phyloP scores from a whole-genome alignment of 208 protist species.

The Leptomonas seymouri region DNA sequence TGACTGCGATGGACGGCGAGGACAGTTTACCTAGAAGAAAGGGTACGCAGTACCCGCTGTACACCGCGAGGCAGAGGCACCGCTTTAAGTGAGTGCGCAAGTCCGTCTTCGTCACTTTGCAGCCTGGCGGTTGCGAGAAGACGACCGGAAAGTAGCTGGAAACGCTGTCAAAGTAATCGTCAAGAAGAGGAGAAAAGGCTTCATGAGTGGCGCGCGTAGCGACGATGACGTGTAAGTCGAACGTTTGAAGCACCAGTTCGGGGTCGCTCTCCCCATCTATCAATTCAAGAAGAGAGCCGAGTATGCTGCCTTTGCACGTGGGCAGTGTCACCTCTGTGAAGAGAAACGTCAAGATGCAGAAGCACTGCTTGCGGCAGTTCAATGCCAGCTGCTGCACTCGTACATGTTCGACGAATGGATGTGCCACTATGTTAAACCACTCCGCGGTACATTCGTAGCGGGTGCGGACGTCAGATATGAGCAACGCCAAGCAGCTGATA shows the following conservation, averaged over 20 bases:
- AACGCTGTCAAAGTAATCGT: slow-evolving; percentile 79
- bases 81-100: slow-evolving; percentile 44
- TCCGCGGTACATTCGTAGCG: slow-evolving; percentile 17
- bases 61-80: slow-evolving; percentile 47
- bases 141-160: slow-evolving; percentile 88
- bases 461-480: slow-evolving; percentile 35
- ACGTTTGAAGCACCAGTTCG: slow-evolving; percentile 55
- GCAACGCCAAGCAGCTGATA: slow-evolving; percentile 36
- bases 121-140: slow-evolving; percentile 69
- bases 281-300: slow-evolving; percentile 46
- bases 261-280: slow-evolving; percentile 84
- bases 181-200: slow-evolving; percentile 34
- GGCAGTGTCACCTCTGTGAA: slow-evolving; percentile 23
- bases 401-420: slow-evolving; percentile 22
- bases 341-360: slow-evolving; percentile 30
- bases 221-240: slow-evolving; percentile 50
- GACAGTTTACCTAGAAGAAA: slow-evolving; percentile 75
- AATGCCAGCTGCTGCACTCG: slow-evolving; percentile 38
- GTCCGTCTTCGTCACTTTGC: slow-evolving; percentile 65
- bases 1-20: slow-evolving; percentile 70
- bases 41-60: slow-evolving; percentile 58
- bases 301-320: slow-evolving; percentile 17
- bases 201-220: slow-evolving; percentile 14
- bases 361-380: slow-evolving; percentile 32
- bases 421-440: slow-evolving; percentile 18